phyloP scores from a whole-genome alignment of 176 grass and related monocot genomes.

The Phyllostachys edulis region DNA sequence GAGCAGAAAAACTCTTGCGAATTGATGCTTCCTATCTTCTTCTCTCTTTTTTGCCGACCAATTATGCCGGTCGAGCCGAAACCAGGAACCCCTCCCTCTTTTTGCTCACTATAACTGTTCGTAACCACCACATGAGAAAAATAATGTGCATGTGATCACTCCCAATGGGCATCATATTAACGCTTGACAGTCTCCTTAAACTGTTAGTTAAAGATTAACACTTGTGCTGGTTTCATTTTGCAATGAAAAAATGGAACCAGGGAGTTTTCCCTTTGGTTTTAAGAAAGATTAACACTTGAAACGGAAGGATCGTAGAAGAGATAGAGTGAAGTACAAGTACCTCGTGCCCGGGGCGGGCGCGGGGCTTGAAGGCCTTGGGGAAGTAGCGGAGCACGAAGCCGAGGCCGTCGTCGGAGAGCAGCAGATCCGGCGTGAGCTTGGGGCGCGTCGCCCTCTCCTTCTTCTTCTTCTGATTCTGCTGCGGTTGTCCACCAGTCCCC shows the following conservation, averaged over 20 bases:
- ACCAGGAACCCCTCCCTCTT: neutral
- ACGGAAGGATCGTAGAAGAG: neutral
- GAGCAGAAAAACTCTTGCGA: too few species aligned
- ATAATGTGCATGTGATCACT: too few species aligned
- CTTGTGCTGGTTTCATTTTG: too few species aligned
- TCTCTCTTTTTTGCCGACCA: neutral
- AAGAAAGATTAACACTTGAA: too few species aligned
- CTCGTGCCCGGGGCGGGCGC: conserved; percentile 57
- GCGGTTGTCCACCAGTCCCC: neutral
- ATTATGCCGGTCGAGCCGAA: neutral
- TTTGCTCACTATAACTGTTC: neutral
- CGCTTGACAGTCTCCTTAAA: neutral
- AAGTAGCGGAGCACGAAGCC: conserved; percentile 77
- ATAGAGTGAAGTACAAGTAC: neutral
- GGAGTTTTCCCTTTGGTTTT: too few species aligned
- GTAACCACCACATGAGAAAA: too few species aligned
- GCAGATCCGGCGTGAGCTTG: conserved; percentile 71
- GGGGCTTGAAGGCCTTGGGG: conserved; percentile 71
- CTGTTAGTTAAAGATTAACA: neutral
- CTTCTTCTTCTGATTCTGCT: conserved; percentile 19
- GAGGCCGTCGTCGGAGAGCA: conserved; percentile 80
- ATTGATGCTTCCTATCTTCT: neutral
- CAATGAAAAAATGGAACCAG: too few species aligned
- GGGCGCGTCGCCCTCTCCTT: conserved; percentile 54
- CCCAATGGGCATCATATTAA: neutral